These are phyloP conservation scores for Gnomoniopsis sp. DNA, from an alignment of 2,329 filamentous ascomycete species.

Conservation along the genomic window DNA sequence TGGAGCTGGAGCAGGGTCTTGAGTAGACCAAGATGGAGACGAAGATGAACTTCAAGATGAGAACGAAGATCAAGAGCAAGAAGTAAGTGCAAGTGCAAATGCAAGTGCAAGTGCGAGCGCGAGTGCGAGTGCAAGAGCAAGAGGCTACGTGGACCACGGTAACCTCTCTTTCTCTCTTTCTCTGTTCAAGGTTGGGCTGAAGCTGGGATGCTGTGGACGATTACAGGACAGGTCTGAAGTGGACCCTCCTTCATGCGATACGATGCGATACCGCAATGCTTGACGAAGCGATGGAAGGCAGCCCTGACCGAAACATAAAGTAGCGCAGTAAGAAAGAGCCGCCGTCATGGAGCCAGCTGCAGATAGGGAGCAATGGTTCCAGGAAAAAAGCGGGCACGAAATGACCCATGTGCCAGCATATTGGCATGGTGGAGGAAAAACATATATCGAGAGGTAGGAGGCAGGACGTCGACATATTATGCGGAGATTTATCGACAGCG, in stretches of 20 bases:
- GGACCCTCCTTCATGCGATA: constrained; percentile 6
- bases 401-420: not conserved
- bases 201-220: not conserved
- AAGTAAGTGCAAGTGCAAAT: too few relatives aligned
- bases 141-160: too few relatives aligned
- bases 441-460: not conserved
- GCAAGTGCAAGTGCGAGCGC: too few relatives aligned
- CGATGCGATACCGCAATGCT: not conserved
- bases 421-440: not conserved
- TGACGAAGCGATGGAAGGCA: not conserved
- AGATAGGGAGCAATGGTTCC: not conserved
- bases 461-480: not conserved
- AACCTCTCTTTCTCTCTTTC: too few relatives aligned
- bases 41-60: not conserved
- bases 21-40: not conserved
- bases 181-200: not conserved
- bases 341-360: not conserved
- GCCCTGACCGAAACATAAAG: not conserved
- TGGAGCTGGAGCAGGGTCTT: not conserved
- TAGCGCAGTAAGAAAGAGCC: too few relatives aligned
- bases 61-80: not conserved
- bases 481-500: not conserved
- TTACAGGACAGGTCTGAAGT: constrained; percentile 3
- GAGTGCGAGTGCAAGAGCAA: too few relatives aligned
- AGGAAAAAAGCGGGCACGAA: not conserved